phyloP scores from a whole-genome alignment of 2,329 filamentous ascomycete genomes.

The Trematosphaeria pertusa region DNA sequence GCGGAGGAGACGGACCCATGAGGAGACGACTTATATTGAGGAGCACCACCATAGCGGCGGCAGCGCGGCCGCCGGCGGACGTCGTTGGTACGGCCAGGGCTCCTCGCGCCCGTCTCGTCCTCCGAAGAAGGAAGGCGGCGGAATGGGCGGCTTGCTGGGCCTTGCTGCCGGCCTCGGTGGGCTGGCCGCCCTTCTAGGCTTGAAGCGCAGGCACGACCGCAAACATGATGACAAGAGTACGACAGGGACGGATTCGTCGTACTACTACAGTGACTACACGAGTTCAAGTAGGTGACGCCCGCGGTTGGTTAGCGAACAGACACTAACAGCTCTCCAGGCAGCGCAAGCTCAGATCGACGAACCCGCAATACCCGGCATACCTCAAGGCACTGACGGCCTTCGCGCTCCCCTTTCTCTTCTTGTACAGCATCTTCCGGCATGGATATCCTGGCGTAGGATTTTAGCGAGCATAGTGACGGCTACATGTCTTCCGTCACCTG shows the following conservation, averaged over 20 bases:
- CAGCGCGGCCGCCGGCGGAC: constrained; percentile 64
- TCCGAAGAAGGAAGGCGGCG: constrained; percentile 43
- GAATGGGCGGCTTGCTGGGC: constrained; percentile 44
- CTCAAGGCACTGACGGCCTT: constrained; percentile 30
- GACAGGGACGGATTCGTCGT: constrained; percentile 46
- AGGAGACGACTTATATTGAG: constrained; percentile 69
- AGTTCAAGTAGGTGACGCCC: constrained; percentile 53
- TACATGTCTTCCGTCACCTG: constrained; percentile 1
- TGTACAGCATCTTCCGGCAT: constrained; percentile 22
- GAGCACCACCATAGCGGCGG: constrained; percentile 66
- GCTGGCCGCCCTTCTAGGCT: constrained; percentile 52
- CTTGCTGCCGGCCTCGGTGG: constrained; percentile 53
- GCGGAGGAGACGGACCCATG: constrained; percentile 55
- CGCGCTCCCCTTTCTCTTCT: constrained; percentile 6
- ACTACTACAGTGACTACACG: constrained; percentile 56
- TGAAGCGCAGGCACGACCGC: constrained; percentile 52
- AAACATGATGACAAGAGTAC: constrained; percentile 53
- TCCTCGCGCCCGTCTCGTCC: constrained; percentile 44
- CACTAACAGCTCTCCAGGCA: constrained; percentile 44
- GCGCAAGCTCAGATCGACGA: constrained; percentile 51
- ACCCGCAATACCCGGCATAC: constrained; percentile 49
- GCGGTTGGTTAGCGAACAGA: not conserved
- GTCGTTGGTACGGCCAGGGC: constrained; percentile 57
- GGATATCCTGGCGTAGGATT: constrained; percentile 14
- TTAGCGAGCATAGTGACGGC: constrained; percentile 20